Conservation (phyloP, 805 yeast species). For the Ogataea methylovora region DNA sequence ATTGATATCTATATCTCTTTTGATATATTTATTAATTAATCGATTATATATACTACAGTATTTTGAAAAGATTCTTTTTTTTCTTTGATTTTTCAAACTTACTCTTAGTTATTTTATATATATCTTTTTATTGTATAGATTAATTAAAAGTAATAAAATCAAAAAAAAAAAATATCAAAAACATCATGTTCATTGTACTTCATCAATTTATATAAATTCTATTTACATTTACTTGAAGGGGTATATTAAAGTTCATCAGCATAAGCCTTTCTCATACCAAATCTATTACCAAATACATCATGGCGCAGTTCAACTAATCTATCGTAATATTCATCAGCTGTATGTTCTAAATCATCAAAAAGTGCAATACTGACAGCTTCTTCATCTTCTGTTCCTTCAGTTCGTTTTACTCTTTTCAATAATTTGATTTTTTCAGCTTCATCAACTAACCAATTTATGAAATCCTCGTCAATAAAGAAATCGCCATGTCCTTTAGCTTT, state of each 20-base stretch:
- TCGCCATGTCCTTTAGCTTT: too few species aligned
- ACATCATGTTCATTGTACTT: too few species aligned
- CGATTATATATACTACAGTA: neutral
- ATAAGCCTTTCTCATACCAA: conserved; percentile 55
- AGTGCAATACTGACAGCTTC: conserved; percentile 1
- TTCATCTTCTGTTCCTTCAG: conserved; percentile 10
- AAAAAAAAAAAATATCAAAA: too few species aligned
- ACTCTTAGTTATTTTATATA: too few species aligned
- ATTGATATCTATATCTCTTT: too few species aligned
- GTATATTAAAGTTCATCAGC: conserved; percentile 37
- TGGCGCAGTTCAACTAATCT: conserved; percentile 39
- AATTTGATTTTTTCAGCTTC: conserved; percentile 32
- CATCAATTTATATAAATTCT: too few species aligned
- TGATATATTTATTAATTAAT: conserved; percentile 4
- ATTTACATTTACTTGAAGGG: too few species aligned
- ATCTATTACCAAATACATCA: conserved; percentile 68
- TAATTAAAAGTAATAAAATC: too few species aligned
- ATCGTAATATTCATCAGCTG: conserved; percentile 15
- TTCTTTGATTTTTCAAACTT: too few species aligned
- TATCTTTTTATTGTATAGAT: too few species aligned
- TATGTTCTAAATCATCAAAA: neutral
- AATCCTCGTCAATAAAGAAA: conserved; percentile 33
- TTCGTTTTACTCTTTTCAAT: conserved; percentile 11
- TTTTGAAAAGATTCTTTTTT: too few species aligned
- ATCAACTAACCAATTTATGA: conserved; percentile 56